Evolutionary conservation across 2,329 filamentous ascomycete species (phyloP).

Genomic region (Incumbomyces delicatus): DNA sequence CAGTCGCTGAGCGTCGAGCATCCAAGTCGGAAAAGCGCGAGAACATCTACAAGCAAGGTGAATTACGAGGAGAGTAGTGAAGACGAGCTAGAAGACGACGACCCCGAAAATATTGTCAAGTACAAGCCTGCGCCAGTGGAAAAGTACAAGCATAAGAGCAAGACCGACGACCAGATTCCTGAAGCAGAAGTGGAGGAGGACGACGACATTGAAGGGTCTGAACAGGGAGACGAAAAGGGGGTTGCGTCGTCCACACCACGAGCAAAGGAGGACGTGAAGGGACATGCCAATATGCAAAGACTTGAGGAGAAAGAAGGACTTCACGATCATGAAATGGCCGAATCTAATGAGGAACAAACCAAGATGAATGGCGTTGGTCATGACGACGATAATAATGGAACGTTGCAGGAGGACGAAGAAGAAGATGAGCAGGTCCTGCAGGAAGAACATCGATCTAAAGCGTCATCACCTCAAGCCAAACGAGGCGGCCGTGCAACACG

Average conservation of each 20-base stretch:
- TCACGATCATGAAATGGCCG: not conserved
- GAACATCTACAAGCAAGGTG: constrained; percentile 27
- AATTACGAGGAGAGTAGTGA: constrained; percentile 37
- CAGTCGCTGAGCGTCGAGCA: constrained; percentile 24
- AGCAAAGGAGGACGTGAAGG: constrained; percentile 3
- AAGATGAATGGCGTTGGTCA: not conserved
- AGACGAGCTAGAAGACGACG: constrained; percentile 35
- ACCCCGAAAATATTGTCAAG: constrained; percentile 12
- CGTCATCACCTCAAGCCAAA: not conserved
- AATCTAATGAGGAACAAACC: not conserved
- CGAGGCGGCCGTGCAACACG: not conserved
- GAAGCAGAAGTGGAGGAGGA: constrained; percentile 19
- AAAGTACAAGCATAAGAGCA: constrained; percentile 21
- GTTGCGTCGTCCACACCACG: not conserved
- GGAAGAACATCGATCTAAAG: constrained; percentile 1
- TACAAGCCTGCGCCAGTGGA: constrained; percentile 23
- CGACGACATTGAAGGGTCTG: constrained; percentile 12
- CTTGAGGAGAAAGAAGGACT: not conserved
- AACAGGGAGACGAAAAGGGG: constrained; percentile 10
- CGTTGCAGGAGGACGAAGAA: not conserved
- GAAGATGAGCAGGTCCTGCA: not conserved
- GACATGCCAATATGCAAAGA: not conserved
- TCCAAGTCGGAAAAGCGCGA: constrained; percentile 30
- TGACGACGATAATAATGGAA: not conserved
- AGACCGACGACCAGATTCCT: constrained; percentile 15